Percentiles rank a stretch among this genome's conserved stretches.
Conservation (phyloP, 2,329 filamentous ascomycete species). For the Colletotrichum euphorbiae region DNA sequence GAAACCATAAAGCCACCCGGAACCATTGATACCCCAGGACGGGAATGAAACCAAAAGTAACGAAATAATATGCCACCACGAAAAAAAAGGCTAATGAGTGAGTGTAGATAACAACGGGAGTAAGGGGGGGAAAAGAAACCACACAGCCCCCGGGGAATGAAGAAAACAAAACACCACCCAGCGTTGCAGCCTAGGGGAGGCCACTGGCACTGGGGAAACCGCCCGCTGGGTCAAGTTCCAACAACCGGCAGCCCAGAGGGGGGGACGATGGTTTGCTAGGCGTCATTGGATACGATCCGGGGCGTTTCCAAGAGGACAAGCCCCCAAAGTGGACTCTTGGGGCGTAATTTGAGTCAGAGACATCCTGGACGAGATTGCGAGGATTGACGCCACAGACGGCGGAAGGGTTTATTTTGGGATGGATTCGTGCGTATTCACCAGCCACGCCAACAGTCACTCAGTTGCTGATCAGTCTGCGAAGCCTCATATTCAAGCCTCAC, state of each 20-base stretch:
- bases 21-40: slow-evolving; percentile 23
- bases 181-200: background rate
- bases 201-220: background rate
- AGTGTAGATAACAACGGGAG: background rate
- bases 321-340: slow-evolving; percentile 15
- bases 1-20: slow-evolving; percentile 10
- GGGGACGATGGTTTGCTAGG: slow-evolving; percentile 11
- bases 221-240: slow-evolving; percentile 4
- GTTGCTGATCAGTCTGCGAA: background rate
- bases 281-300: slow-evolving; percentile 7
- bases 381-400: slow-evolving; percentile 13
- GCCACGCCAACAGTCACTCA: background rate
- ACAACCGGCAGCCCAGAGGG: no score
- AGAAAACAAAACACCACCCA: slow-evolving; percentile 10
- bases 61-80: slow-evolving; percentile 8
- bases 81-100: slow-evolving; percentile 12
- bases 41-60: background rate
- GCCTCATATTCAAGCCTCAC: background rate
- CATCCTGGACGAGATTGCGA: slow-evolving; percentile 9
- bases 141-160: slow-evolving; percentile 1
- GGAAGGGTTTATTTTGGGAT: slow-evolving; percentile 11
- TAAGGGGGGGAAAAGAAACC: background rate
- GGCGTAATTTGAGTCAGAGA: slow-evolving; percentile 12
- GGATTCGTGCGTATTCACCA: slow-evolving; percentile 18
- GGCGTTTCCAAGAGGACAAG: slow-evolving; percentile 14